Percentiles rank a stretch among this genome's conserved stretches.
Evolutionary conservation across 305 asterid species (phyloP).

Genomic region (Fraxinus ornus): DNA sequence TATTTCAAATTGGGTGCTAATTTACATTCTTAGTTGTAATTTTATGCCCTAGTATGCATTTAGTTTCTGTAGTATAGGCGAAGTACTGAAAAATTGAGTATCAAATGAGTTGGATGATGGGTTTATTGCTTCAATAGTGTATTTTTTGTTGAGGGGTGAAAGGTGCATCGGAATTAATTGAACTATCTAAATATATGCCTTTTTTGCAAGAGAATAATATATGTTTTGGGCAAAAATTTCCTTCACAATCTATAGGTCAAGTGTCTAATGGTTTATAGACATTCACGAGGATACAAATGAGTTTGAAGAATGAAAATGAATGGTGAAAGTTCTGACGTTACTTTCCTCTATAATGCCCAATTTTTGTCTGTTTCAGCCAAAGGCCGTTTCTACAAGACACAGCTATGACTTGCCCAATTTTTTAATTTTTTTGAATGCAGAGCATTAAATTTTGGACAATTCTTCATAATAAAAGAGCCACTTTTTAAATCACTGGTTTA

Average conservation of each 20-base stretch:
- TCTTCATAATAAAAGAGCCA: neutral
- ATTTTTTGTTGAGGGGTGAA: neutral
- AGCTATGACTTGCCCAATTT: neutral
- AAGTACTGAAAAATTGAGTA: neutral
- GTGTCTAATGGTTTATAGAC: neutral
- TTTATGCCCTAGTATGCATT: neutral
- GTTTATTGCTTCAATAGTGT: neutral
- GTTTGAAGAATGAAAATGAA: neutral
- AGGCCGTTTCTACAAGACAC: neutral
- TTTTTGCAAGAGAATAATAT: neutral
- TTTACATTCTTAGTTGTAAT: neutral
- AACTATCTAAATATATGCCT: neutral
- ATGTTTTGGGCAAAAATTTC: neutral
- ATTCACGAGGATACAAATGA: neutral
- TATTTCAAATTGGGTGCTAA: neutral
- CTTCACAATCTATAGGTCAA: neutral
- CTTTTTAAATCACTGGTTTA: neutral
- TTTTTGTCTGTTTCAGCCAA: neutral
- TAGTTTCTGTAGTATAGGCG: neutral
- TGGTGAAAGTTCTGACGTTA: neutral
- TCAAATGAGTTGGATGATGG: neutral
- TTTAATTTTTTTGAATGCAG: neutral
- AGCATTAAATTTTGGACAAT: neutral
- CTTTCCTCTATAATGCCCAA: neutral
- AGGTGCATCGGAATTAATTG: neutral